These are phyloP conservation scores for Aspergillus carbonarius DNA, from an alignment of 2,329 filamentous ascomycete species.

Conservation along the genomic window DNA sequence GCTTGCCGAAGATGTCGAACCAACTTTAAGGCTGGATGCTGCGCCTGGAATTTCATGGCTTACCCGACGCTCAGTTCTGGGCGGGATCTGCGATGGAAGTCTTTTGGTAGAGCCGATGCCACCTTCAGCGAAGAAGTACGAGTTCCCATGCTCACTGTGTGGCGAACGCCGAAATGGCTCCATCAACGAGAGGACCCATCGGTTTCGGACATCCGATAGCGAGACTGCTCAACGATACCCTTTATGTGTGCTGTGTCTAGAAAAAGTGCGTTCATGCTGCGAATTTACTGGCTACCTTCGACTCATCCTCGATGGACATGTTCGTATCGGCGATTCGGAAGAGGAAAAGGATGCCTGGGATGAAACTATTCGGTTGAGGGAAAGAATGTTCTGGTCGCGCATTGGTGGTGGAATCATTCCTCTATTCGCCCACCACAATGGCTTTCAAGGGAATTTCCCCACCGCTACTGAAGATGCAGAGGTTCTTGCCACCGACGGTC, in stretches of 20 bases:
- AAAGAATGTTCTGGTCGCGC: slow-evolving; percentile 96
- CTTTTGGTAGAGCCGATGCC: slow-evolving; percentile 88
- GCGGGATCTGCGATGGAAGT: slow-evolving; percentile 77
- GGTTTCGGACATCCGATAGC: slow-evolving; percentile 84
- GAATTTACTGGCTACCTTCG: slow-evolving; percentile 90
- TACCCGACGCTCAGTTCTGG: slow-evolving; percentile 78
- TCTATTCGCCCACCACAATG: slow-evolving; percentile 40
- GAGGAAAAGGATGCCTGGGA: slow-evolving; percentile 91
- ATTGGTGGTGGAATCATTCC: slow-evolving; percentile 90
- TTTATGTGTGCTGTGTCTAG: slow-evolving; percentile 83
- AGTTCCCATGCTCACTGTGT: slow-evolving; percentile 77
- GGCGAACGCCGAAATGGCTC: slow-evolving; percentile 75
- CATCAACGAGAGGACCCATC: slow-evolving; percentile 73
- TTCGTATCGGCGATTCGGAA: slow-evolving; percentile 78
- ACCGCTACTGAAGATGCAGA: neutral
- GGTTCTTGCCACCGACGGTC: neutral
- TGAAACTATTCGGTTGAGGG: slow-evolving; percentile 82
- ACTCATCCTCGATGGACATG: slow-evolving; percentile 89
- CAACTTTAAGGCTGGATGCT: slow-evolving; percentile 82
- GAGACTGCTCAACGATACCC: slow-evolving; percentile 87
- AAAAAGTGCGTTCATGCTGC: slow-evolving; percentile 79
- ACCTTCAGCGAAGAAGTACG: slow-evolving; percentile 51
- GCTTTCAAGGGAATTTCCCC: neutral
- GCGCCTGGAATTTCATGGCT: slow-evolving; percentile 94
- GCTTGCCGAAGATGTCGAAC: slow-evolving; percentile 88